Evolutionary conservation across 2,329 filamentous ascomycete species (phyloP), one percentile per base, ranked within the genome.

Genomic region (Massarina eburnea): DNA sequence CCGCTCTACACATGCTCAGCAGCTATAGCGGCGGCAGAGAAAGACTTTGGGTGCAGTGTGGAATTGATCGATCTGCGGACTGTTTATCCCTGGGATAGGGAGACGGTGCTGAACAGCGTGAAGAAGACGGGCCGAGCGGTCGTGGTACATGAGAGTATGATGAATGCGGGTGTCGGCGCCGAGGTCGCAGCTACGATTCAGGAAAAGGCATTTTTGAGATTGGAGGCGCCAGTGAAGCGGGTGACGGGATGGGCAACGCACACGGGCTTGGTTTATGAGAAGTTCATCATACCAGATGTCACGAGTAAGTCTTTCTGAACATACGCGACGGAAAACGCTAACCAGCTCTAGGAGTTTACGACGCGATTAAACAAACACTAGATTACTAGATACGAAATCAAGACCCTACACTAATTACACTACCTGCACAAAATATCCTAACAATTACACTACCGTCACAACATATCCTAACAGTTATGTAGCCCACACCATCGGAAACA

Each of bases 161-260:
- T 91, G 53, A 96, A 95, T 60, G 88, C 88, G 6, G 91, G 91
- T 12, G 82, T 96, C 14, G 91, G 91, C 2, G 91, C 91, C 4
- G 91, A 96, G 65, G 85, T 96, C 1, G 89, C 91, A 1, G 89
- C 91, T 0, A 88, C 88, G 1, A 88, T 96, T 41, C 91, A 96
- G 67, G 89, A 94, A 57, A 84, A 87, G 45, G 92, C 90, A 0
- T 96, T 96, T 66, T 67, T 94, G 52, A 79, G 85, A 3, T 73
- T 96, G 21, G 91, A 96, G 63, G 91, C 91, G 4, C 91, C 91
- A 0, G 88, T 96, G 7, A 82, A 85, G 54, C 81, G 91, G 39
- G 85, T 96, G 4, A 88, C 89, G 3, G 91, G 91, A n/a, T 95
- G 89, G 88, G 89, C 86, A 64, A 91, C 88, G 41, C 91, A 92